A percentile compares a stretch with the other conserved stretches of the same genome.
Conservation (phyloP, 495 filamentous ascomycete species). For the Xylaria bambusicola region DNA sequence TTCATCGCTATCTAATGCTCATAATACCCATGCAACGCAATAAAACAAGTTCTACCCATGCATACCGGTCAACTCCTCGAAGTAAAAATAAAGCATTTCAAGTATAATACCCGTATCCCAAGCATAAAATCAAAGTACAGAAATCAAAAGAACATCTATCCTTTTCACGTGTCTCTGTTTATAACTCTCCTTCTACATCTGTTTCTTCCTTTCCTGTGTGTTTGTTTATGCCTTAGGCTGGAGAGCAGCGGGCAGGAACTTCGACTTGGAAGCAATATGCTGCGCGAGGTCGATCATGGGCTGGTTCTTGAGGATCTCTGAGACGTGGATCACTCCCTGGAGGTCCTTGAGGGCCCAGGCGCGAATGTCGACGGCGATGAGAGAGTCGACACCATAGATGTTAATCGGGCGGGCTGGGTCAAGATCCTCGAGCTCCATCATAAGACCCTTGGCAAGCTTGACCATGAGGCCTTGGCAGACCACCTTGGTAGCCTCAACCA, state of each 20-base stretch:
- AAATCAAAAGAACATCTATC: no score
- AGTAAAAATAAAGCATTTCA: neutral
- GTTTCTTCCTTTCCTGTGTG: neutral
- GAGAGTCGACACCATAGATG: slow-evolving; percentile 47
- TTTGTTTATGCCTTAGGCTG: slow-evolving; percentile 15
- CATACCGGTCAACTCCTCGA: neutral
- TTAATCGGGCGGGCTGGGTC: slow-evolving; percentile 32
- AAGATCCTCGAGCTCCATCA: slow-evolving; percentile 33
- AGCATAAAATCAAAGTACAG: no score
- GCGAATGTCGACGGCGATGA: slow-evolving; percentile 51
- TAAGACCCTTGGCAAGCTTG: slow-evolving; percentile 32
- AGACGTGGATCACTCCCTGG: slow-evolving; percentile 49
- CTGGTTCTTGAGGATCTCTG: slow-evolving; percentile 50
- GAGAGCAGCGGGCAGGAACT: slow-evolving; percentile 25
- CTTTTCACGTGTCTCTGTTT: neutral
- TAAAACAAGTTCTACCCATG: neutral
- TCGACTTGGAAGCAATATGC: slow-evolving; percentile 32
- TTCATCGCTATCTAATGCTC: slow-evolving; percentile 13
- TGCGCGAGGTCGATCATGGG: slow-evolving; percentile 36
- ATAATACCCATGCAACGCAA: neutral
- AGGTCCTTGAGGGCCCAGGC: slow-evolving; percentile 49
- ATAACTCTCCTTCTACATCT: neutral
- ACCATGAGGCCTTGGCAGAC: slow-evolving; percentile 30
- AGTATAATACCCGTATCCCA: no score
- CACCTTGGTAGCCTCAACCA: slow-evolving; percentile 22